phyloP scores from a whole-genome alignment of 305 asterid genomes.

The Fraxinus platypoda region DNA sequence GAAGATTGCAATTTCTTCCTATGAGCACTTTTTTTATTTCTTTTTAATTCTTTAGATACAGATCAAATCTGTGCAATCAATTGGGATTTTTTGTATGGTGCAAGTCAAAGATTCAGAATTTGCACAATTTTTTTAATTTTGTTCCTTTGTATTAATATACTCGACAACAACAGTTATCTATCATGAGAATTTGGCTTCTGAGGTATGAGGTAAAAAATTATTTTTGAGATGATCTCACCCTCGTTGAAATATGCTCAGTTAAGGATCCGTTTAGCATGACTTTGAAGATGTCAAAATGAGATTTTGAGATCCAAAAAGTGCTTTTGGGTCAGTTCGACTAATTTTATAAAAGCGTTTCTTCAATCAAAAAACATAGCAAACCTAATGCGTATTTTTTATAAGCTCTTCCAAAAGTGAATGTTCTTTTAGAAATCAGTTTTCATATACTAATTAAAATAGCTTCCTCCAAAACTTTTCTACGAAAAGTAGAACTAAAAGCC shows the following conservation, averaged over 20 bases:
- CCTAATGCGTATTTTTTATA: background rate
- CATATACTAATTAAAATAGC: background rate
- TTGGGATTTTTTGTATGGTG: too few species aligned
- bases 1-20: too few species aligned
- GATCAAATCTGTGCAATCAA: too few species aligned
- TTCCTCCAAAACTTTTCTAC: background rate
- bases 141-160: background rate
- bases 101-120: too few species aligned
- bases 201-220: background rate
- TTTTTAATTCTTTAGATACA: too few species aligned
- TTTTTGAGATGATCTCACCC: background rate
- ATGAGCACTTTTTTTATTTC: too few species aligned
- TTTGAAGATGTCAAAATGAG: too few species aligned
- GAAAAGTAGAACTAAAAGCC: background rate
- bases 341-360: too few species aligned
- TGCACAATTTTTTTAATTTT: too few species aligned
- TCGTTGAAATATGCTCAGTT: background rate
- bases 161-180: background rate
- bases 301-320: background rate
- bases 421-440: background rate
- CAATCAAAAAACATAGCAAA: background rate
- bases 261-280: background rate
- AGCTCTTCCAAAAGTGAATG: background rate
- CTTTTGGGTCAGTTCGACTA: background rate
- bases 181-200: background rate